phyloP scores from a whole-genome alignment of 495 filamentous ascomycete genomes.

The Aspergillus mulundensis region DNA sequence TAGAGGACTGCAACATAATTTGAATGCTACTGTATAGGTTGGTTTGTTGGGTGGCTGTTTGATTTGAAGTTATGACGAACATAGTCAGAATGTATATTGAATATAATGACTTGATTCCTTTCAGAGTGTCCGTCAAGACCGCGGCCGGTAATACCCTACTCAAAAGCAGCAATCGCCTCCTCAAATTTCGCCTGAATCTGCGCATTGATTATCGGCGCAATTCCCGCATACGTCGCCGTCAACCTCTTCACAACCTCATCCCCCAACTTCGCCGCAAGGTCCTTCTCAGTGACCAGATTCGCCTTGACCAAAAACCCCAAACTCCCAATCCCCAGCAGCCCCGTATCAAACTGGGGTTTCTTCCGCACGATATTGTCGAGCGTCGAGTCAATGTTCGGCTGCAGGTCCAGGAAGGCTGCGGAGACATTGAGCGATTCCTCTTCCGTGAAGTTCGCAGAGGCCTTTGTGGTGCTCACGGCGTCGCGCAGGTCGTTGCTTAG shows the following conservation, averaged over 20 bases:
- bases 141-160: too few relatives aligned
- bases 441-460: conserved; percentile 20
- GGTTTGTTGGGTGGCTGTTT: background rate
- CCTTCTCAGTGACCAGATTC: conserved; percentile 16
- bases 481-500: conserved; percentile 13
- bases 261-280: conserved; percentile 13
- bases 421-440: conserved; percentile 17
- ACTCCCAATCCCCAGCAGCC: conserved; percentile 19
- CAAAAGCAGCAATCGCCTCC: conserved; percentile 14
- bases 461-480: conserved; percentile 13
- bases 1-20: conserved; percentile 16
- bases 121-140: too few relatives aligned
- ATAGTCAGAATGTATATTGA: background rate
- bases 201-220: conserved; percentile 19
- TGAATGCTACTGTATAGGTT: background rate
- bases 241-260: conserved; percentile 15
- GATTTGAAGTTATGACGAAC: background rate
- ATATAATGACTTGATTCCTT: too few relatives aligned
- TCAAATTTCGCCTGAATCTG: conserved; percentile 20
- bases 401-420: conserved; percentile 14
- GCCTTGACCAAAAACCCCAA: conserved; percentile 17
- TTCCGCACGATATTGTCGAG: conserved; percentile 19
- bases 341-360: conserved; percentile 20
- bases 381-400: conserved; percentile 19
- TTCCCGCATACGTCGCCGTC: conserved; percentile 10